Conservation (phyloP, 192 early-diverging fungal genomes). For the Podila verticillata region DNA sequence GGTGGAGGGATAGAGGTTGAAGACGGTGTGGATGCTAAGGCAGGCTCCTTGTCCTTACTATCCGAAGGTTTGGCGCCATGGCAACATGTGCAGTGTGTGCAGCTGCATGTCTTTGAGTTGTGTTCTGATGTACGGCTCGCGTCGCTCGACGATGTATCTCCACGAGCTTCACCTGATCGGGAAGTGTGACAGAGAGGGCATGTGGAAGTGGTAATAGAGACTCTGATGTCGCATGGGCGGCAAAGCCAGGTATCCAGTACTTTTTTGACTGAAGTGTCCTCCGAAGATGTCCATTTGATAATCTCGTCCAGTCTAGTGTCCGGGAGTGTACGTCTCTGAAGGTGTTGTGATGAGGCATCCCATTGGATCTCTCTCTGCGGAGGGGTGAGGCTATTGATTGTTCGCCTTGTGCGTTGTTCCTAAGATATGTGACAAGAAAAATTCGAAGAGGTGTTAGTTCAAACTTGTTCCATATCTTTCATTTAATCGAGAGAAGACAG, state of each 20-base stretch:
- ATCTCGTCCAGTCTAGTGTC: constrained; percentile 35
- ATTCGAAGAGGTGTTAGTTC: no score
- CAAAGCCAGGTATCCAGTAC: constrained; percentile 14
- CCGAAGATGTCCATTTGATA: constrained; percentile 19
- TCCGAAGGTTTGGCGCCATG: background rate
- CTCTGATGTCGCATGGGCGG: background rate
- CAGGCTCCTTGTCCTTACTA: background rate
- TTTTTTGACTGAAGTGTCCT: background rate
- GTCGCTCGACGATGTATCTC: no score
- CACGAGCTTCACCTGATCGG: constrained; percentile 1
- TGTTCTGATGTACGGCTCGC: background rate
- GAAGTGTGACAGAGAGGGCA: constrained; percentile 6
- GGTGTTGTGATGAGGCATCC: background rate
- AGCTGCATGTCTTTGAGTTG: background rate
- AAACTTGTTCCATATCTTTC: no score
- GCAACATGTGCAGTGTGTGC: background rate
- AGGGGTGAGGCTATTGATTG: no score
- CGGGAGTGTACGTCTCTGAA: background rate
- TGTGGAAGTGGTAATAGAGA: background rate
- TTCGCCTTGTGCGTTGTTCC: no score
- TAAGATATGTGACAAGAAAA: no score
- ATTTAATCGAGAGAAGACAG: background rate
- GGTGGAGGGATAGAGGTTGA: constrained; percentile 1
- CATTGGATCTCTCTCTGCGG: background rate
- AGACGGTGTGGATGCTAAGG: background rate